These are phyloP conservation scores for Arthrocladium fulminans DNA, from an alignment of 2,329 filamentous ascomycete genomes.

Conservation along the genomic window DNA sequence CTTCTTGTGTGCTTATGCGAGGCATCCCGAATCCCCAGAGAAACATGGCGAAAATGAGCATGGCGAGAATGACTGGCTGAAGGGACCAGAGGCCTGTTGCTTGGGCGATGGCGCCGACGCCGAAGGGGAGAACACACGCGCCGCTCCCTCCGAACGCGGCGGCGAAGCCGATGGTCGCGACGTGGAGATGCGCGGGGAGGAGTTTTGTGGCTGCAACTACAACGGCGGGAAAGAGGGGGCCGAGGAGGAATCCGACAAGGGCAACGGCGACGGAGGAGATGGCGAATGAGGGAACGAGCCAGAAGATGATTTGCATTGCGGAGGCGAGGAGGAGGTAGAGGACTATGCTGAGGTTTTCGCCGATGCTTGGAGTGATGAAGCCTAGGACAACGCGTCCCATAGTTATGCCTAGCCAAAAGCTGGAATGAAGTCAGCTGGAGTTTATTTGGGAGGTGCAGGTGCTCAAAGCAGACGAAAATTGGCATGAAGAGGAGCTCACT, in stretches of 20 bases:
- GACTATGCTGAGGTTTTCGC: conserved; percentile 56
- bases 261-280: conserved; percentile 62
- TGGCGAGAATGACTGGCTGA: conserved; percentile 47
- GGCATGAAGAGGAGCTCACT: conserved; percentile 43
- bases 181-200: conserved; percentile 61
- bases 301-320: conserved; percentile 62
- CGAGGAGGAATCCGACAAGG: conserved; percentile 66
- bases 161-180: conserved; percentile 66
- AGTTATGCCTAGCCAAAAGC: conserved; percentile 71
- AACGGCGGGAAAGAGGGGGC: conserved; percentile 65
- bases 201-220: conserved; percentile 63
- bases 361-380: conserved; percentile 58
- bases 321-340: conserved; percentile 55
- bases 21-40: conserved; percentile 25
- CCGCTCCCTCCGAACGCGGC: conserved; percentile 66
- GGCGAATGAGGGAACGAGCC: conserved; percentile 65
- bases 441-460: too few species aligned
- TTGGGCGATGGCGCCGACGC: conserved; percentile 37
- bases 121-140: conserved; percentile 38
- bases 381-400: conserved; percentile 61
- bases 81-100: conserved; percentile 47
- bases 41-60: conserved; percentile 24
- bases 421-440: too few species aligned
- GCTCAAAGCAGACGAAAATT: too few species aligned
- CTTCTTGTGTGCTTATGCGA: conserved; percentile 34